Evolutionary conservation across 805 yeast genomes (phyloP).

Genomic region (Kuraishia ogatae): DNA sequence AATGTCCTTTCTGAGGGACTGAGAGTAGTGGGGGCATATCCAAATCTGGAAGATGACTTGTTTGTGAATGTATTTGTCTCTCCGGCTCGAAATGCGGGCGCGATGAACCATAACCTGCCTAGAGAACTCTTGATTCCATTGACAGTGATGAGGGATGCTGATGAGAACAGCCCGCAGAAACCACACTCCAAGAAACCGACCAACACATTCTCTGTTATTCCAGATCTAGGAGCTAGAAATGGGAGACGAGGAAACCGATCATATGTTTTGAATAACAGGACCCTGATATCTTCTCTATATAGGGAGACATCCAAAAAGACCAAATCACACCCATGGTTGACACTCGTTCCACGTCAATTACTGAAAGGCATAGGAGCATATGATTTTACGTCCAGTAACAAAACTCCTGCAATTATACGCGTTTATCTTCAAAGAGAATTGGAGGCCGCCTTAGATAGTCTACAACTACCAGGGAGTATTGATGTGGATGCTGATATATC

Average conservation of each 20-base stretch:
- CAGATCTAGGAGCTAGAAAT: not conserved
- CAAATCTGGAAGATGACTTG: constrained; percentile 20
- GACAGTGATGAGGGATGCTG: constrained; percentile 12
- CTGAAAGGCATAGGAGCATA: not conserved
- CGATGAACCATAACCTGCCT: constrained; percentile 20
- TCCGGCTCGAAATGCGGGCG: constrained; percentile 24
- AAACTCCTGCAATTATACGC: not conserved
- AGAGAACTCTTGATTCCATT: constrained; percentile 27
- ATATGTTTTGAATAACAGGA: not conserved
- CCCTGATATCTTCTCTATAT: not conserved
- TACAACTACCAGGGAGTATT: too few relatives aligned
- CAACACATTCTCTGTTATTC: not conserved
- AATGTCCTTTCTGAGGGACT: constrained; percentile 6
- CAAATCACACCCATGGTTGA: not conserved
- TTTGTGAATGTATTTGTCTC: constrained; percentile 31
- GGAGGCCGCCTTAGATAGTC: not conserved
- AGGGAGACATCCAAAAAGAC: not conserved
- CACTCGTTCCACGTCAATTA: not conserved
- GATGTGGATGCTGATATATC: too few relatives aligned
- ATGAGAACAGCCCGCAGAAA: not conserved
- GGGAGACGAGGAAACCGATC: not conserved
- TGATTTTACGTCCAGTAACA: not conserved
- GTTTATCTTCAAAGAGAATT: not conserved
- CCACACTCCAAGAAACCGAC: not conserved
- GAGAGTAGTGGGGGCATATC: constrained; percentile 11